A percentile compares a stretch with the other conserved stretches of the same genome.
These are phyloP conservation scores for Physocladia obscura DNA, from an alignment of 192 early-diverging fungal species.

Conservation along the genomic window DNA sequence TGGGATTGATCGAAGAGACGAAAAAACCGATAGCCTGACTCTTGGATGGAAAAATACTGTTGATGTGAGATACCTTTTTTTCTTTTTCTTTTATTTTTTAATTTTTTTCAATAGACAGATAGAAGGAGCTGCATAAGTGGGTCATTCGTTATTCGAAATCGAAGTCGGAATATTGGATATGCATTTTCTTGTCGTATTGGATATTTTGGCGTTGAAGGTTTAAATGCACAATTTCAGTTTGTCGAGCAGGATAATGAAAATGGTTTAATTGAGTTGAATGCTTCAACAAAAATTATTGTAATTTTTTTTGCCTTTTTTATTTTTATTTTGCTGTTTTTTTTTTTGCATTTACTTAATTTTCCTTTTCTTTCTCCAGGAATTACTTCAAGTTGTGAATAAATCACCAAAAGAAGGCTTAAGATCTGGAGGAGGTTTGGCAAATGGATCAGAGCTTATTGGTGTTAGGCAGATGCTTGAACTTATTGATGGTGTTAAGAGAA, in stretches of 20 bases:
- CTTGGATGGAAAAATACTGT: neutral
- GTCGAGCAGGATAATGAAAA: too few relatives aligned
- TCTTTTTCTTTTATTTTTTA: neutral
- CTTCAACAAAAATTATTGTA: neutral
- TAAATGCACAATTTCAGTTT: too few relatives aligned
- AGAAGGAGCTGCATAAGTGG: too few relatives aligned
- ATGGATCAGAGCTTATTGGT: neutral
- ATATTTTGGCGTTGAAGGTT: too few relatives aligned
- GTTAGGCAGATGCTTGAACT: neutral
- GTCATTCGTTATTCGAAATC: too few relatives aligned
- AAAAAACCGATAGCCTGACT: neutral
- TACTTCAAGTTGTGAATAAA: neutral
- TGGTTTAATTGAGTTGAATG: neutral
- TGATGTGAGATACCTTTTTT: neutral
- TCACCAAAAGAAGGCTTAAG: neutral
- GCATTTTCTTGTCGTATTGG: too few relatives aligned
- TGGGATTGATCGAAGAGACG: neutral
- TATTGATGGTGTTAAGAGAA: neutral
- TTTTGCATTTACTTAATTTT: neutral
- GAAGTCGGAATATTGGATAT: too few relatives aligned
- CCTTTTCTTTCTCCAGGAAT: too few relatives aligned
- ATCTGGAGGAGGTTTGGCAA: neutral
- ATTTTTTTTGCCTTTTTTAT: neutral
- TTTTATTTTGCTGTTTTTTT: neutral
- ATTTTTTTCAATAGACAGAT: too few relatives aligned